phyloP scores from a whole-genome alignment of 2,329 filamentous ascomycete genomes.

The Penicillium sp. region DNA sequence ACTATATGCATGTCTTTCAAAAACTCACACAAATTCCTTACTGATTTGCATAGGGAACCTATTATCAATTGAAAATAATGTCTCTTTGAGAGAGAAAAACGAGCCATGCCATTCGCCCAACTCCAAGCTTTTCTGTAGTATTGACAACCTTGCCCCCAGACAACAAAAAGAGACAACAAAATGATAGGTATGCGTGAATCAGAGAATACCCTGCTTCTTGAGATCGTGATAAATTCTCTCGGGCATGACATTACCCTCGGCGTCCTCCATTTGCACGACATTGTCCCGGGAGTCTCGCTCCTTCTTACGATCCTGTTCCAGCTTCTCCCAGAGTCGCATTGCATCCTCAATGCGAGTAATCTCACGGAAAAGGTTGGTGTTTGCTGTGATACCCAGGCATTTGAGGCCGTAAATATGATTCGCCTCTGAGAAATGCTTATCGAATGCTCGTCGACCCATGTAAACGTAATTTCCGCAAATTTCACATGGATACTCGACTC shows the following conservation, averaged over 20 bases:
- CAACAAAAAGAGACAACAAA: constrained; percentile 1
- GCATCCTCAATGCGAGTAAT: constrained; percentile 93
- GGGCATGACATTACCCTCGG: constrained; percentile 96
- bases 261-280: constrained; percentile 98
- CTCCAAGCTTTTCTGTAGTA: constrained; percentile 31
- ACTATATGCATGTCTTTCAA: neutral
- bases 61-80: neutral
- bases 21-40: neutral
- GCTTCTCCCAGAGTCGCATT: constrained; percentile 85
- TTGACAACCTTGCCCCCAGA: neutral
- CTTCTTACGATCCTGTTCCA: constrained; percentile 80
- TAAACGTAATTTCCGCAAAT: constrained; percentile 99
- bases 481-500: constrained; percentile 93
- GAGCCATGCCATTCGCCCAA: constrained; percentile 24
- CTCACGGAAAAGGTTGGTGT: constrained; percentile 86
- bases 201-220: constrained; percentile 86
- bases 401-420: constrained; percentile 91
- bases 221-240: constrained; percentile 97
- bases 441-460: constrained; percentile 92
- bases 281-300: constrained; percentile 74
- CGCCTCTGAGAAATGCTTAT: constrained; percentile 97
- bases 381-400: constrained; percentile 83
- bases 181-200: constrained; percentile 23
- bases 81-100: neutral
- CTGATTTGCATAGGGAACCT: neutral